A percentile compares a stretch with the other conserved stretches of the same genome.
Evolutionary conservation across 345 rosid species (phyloP).

Genomic region (Gossypium australe): DNA sequence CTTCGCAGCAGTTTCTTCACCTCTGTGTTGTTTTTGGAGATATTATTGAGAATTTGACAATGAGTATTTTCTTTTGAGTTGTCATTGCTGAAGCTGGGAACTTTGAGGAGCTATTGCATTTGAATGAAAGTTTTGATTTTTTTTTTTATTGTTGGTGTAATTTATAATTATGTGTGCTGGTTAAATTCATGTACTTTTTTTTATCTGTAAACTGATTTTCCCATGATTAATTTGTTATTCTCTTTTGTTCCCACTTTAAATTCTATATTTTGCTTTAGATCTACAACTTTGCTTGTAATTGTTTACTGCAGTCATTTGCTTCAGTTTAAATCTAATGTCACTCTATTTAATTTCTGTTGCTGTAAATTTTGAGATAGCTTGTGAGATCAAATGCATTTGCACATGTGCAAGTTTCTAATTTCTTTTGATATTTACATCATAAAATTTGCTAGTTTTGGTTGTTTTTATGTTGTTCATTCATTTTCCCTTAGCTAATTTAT

Average conservation of each 20-base stretch:
- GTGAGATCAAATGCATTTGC: not conserved
- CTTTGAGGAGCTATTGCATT: slow-evolving; percentile 7
- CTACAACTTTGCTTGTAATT: not conserved
- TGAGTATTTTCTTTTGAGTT: not conserved
- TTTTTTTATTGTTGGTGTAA: slow-evolving; percentile 6
- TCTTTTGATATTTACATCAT: not conserved
- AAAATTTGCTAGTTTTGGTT: not conserved
- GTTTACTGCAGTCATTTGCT: not conserved
- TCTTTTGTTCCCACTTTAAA: not conserved
- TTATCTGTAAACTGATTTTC: slow-evolving; percentile 19
- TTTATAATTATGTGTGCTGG: not conserved
- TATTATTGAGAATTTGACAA: not conserved
- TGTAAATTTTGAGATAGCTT: not conserved
- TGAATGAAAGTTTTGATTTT: slow-evolving; percentile 6
- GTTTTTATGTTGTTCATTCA: not conserved
- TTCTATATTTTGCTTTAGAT: not conserved
- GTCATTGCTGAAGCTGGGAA: slow-evolving; percentile 15
- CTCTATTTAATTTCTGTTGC: not conserved
- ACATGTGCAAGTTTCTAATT: not conserved
- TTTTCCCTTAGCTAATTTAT: not conserved
- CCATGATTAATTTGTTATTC: slow-evolving; percentile 10
- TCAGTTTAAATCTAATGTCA: not conserved
- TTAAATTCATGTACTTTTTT: slow-evolving; percentile 4
- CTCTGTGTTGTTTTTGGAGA: not conserved
- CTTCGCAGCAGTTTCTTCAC: not conserved